Evolutionary conservation across 73 alveolate species (phyloP), one percentile per base, ranked within the genome.

Genomic region (Paramecium pentaurelia): DNA sequence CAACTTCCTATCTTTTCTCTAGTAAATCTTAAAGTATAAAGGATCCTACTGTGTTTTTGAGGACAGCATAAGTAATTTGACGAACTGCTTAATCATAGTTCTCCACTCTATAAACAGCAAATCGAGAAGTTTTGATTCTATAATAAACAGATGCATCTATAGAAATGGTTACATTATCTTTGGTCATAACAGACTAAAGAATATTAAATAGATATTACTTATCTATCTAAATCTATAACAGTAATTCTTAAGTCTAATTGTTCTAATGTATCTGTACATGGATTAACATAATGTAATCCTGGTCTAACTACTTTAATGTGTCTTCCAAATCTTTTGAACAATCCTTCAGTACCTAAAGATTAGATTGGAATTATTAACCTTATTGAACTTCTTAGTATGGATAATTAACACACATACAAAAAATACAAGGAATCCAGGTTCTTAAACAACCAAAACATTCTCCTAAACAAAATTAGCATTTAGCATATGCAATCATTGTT

Each of bases 401-500:
- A 30, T 89, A 89, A 8, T 89, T 38, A n/a, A 89, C 94, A 71
- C 94, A 89, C 60, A 77, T 60, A 44, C 94, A 89, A 14, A 89
- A 89, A 18, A 89, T 38, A 32, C 94, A 89, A n/a, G 94, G 94
- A 38, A 89, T 89, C 94, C 94, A 89, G 12, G 94, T 89, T 44
- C 94, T 70, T 30, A 89, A 71, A 47, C 60, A 89, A 11, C 94
- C 94, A 71, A 88, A 89, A 75, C 84, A 89, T 71, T 89, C 94
- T 8, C 94, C 94, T 16, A 70, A 44, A 71, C 88, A 40, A 32
- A 32, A 71, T 64, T 89, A 49, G 68, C 94, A 89, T 73, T 71
- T 71, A 6, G 94, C 94, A 71, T 89, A 89, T 32, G 92, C 84
- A 18, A 83, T 45, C 94, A 89, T 89, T 22, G 47, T 20, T 47